phyloP scores from a whole-genome alignment of 495 filamentous ascomycete genomes.

The Collariella sp. region DNA sequence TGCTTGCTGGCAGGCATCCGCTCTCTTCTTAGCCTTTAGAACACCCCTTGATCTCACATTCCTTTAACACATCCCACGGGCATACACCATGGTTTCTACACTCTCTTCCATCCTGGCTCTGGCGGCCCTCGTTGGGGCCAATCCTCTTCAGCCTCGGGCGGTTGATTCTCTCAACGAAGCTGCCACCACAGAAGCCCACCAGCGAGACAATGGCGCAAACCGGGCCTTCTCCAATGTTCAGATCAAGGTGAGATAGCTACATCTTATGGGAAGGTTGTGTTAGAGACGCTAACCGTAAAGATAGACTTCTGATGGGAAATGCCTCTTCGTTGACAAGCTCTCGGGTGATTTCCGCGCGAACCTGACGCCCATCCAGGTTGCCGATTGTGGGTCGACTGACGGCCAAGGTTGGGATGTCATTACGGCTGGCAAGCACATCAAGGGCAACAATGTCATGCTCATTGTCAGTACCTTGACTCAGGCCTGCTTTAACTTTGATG shows the following conservation, averaged over 20 bases:
- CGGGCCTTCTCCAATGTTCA: conserved; percentile 39
- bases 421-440: conserved; percentile 43
- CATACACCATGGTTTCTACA: conserved; percentile 17
- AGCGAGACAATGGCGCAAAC: conserved; percentile 40
- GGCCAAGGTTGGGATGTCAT: conserved; percentile 49
- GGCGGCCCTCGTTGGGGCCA: conserved; percentile 21
- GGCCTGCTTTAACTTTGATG: conserved; percentile 49
- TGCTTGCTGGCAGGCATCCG: conserved; percentile 31
- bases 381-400: conserved; percentile 38
- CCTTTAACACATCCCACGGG: not conserved
- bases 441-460: conserved; percentile 35
- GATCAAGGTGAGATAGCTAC: conserved; percentile 36
- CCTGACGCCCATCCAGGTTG: conserved; percentile 45
- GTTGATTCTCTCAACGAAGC: conserved; percentile 38
- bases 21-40: conserved; percentile 15
- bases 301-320: conserved; percentile 44
- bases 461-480: conserved; percentile 48
- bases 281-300: not conserved
- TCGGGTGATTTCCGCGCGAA: conserved; percentile 52
- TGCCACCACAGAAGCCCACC: conserved; percentile 45
- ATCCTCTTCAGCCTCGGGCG: conserved; percentile 22
- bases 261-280: not conserved
- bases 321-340: conserved; percentile 45
- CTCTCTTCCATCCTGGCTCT: conserved; percentile 22
- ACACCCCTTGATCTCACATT: not conserved